Evolutionary conservation across 225 moss, liverwort and hornwort genomes (phyloP).

Genomic region (Sphagnum contortum): DNA sequence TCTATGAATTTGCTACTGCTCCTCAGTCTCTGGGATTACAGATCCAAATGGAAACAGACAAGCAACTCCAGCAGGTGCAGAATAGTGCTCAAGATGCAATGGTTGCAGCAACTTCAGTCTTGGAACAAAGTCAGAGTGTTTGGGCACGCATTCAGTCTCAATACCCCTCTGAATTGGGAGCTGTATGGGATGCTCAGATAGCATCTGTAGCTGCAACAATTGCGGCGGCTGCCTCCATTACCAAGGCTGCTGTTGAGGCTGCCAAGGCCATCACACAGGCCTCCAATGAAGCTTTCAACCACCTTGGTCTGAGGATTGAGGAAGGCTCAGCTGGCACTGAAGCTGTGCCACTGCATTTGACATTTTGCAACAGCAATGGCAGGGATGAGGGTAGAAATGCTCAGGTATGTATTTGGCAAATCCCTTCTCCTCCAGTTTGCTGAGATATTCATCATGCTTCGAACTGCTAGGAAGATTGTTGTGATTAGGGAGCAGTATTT

Average conservation of each 20-base stretch:
- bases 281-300: slow-evolving; percentile 41
- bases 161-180: slow-evolving; percentile 38
- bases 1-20: no score
- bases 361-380: no score
- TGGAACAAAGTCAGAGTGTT: slow-evolving; percentile 22
- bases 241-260: slow-evolving; percentile 94
- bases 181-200: slow-evolving; percentile 48
- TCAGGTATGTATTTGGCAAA: no score
- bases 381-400: no score
- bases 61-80: slow-evolving; percentile 22
- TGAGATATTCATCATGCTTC: no score
- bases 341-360: no score
- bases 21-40: not conserved
- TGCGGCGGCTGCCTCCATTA: slow-evolving; percentile 86
- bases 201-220: slow-evolving; percentile 79
- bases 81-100: slow-evolving; percentile 30
- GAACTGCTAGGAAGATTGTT: no score
- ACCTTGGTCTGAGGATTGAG: slow-evolving; percentile 27
- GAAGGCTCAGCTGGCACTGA: no score
- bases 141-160: slow-evolving; percentile 27
- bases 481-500: no score
- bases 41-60: slow-evolving; percentile 7
- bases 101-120: slow-evolving; percentile 16
- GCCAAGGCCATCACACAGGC: slow-evolving; percentile 89
- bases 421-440: no score